phyloP scores from a whole-genome alignment of 495 filamentous ascomycete species.

The Cudoniella acicularis region DNA sequence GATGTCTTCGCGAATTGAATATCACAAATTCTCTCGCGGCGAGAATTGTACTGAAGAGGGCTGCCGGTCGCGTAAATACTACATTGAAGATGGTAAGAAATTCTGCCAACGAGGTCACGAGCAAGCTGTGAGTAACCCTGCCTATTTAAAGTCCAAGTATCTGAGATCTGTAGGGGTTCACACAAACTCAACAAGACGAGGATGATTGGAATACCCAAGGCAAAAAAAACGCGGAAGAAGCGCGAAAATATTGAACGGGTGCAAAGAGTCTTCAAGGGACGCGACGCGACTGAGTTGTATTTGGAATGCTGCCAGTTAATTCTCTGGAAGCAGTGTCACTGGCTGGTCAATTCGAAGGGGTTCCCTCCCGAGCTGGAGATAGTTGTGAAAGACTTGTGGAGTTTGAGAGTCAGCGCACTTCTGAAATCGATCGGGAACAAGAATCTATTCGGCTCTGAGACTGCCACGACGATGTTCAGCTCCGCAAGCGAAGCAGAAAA shows the following conservation, averaged over 20 bases:
- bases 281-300: constrained; percentile 68
- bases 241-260: constrained; percentile 49
- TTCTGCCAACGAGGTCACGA: constrained; percentile 65
- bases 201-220: constrained; percentile 70
- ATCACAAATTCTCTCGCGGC: constrained; percentile 41
- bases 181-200: constrained; percentile 66
- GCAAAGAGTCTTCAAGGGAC: constrained; percentile 47
- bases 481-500: constrained; percentile 16
- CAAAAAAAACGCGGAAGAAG: constrained; percentile 51
- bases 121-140: constrained; percentile 34
- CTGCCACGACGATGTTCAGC: constrained; percentile 19
- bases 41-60: constrained; percentile 60
- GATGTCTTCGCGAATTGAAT: constrained; percentile 42
- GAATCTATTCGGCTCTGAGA: constrained; percentile 56
- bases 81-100: constrained; percentile 61
- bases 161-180: constrained; percentile 32
- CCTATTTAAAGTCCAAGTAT: too few relatives aligned
- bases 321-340: constrained; percentile 67
- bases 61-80: constrained; percentile 58
- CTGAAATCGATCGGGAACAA: constrained; percentile 34
- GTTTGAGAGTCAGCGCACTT: constrained; percentile 34
- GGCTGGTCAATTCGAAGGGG: constrained; percentile 54
- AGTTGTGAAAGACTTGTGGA: constrained; percentile 50
- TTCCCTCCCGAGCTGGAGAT: constrained; percentile 54
- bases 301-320: constrained; percentile 84